Evolutionary conservation across 2,329 filamentous ascomycete genomes (phyloP).

Genomic region (Phoma herbarum): DNA sequence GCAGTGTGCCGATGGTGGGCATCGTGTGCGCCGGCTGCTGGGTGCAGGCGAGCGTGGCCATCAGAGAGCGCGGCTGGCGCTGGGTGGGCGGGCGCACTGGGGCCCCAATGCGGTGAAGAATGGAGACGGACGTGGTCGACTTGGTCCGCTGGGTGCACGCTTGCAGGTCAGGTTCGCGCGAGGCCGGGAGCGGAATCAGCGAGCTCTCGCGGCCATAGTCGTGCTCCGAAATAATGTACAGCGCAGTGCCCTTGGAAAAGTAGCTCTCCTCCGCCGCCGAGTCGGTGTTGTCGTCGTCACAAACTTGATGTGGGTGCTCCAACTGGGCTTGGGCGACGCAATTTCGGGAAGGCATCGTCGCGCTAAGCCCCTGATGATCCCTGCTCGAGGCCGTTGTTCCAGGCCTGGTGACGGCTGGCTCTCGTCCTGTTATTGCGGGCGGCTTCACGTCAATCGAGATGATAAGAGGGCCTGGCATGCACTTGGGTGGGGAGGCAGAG

Average conservation of each 20-base stretch:
- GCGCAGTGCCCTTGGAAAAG: constrained; percentile 31
- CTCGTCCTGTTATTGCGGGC: constrained; percentile 14
- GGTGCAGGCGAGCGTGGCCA: constrained; percentile 47
- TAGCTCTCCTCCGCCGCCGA: constrained; percentile 14
- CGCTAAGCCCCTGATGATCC: constrained; percentile 42
- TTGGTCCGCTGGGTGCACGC: constrained; percentile 26
- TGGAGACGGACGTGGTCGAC: constrained; percentile 1
- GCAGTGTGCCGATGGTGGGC: not conserved
- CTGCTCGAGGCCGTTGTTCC: constrained; percentile 21
- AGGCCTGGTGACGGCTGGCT: constrained; percentile 18
- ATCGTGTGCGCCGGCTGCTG: constrained; percentile 27
- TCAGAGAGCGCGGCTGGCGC: constrained; percentile 47
- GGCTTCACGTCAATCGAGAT: constrained; percentile 18
- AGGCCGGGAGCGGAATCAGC: constrained; percentile 39
- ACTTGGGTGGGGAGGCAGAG: constrained; percentile 13
- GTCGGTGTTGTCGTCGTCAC: constrained; percentile 23
- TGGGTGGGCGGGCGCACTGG: constrained; percentile 24
- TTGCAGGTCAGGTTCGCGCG: constrained; percentile 30
- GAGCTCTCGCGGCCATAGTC: constrained; percentile 46
- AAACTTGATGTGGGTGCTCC: constrained; percentile 24
- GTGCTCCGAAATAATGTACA: constrained; percentile 50
- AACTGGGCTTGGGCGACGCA: constrained; percentile 26
- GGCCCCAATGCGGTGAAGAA: constrained; percentile 38
- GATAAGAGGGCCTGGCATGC: constrained; percentile 22
- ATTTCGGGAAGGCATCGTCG: constrained; percentile 39